Evolutionary conservation across 768 basidiomycete genomes (phyloP).

Genomic region (Tulasnella sp.): DNA sequence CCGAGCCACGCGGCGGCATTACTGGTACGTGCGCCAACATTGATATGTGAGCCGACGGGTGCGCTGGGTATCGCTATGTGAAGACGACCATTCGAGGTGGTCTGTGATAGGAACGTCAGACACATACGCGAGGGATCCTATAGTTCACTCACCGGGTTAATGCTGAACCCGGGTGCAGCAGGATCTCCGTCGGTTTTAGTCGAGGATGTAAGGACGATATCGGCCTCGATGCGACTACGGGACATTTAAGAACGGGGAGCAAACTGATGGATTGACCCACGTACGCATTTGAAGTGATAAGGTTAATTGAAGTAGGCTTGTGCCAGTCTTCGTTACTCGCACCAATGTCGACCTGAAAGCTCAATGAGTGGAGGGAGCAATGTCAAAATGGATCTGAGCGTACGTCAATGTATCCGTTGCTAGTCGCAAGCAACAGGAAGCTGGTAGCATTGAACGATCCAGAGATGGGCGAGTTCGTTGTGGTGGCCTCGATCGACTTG

Average conservation of each 20-base stretch:
- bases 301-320: neutral
- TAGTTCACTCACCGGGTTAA: neutral
- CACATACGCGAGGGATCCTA: neutral
- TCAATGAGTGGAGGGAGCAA: no score
- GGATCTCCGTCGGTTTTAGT: neutral
- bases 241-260: neutral
- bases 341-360: neutral
- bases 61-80: neutral
- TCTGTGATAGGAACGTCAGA: neutral
- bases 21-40: neutral
- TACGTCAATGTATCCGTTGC: slow-evolving; percentile 5
- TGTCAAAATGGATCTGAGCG: no score
- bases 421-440: neutral
- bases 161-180: no score
- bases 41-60: slow-evolving; percentile 1
- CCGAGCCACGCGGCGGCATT: neutral
- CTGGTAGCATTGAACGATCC: neutral
- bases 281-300: slow-evolving; percentile 4
- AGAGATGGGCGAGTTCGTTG: neutral
- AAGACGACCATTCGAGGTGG: slow-evolving; percentile 4
- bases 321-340: slow-evolving; percentile 7
- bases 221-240: neutral
- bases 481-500: neutral
- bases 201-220: neutral
- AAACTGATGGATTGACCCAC: neutral